Base-by-base conservation (phyloP, 2,329 filamentous ascomycete species). In the Knufia petricola region DNA sequence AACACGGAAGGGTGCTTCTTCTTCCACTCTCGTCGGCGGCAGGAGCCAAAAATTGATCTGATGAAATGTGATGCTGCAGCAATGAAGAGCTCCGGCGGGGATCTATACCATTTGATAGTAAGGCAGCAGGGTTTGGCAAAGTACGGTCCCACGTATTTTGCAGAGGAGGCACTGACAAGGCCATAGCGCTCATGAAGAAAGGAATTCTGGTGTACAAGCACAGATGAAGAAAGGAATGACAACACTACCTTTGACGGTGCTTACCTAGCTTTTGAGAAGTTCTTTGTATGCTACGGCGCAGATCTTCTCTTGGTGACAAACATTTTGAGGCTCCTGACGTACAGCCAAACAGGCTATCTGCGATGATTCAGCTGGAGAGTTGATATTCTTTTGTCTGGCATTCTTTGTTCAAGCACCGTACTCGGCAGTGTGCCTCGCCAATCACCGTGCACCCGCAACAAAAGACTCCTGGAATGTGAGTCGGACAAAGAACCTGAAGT, bases 91-190 rank as follows among this genome's bases (percentile, higher is more conserved):
- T 49, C 37, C 57, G 52, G 15, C 46, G 50, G n/a, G 48, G 28
- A 32, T 28, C 26, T 38, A 19, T 37, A 37, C 28, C 49, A 46
- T 39, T 39, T 49, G 41, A 20, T 44, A 48, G 46, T 48, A 44
- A 28, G 28, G 39, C 24, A 49, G 40, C 23, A 37, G 49, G 43
- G 65, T 69, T 60, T 52, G 63, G 64, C 48, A 72, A 59, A 56
- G 65, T 64, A 58, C 69, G 67, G 60, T 72, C 68, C 62, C 66
- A 71, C 66, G 68, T 70, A 67, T 71, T 71, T 52, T 55, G 54
- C 26, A 40, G 36, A 48, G 43, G 36, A 48, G 53, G 49, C 52
- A 50, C 50, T 50, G 55, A 52, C 49, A 55, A 47, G 53, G 55
- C 57, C 58, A 59, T 60, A 58, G 54, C 52, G 52, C 48, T 48